Evolutionary conservation across 345 rosid species (phyloP), one percentile per base, ranked within the genome.

Genomic region (Trapa bicornis): DNA sequence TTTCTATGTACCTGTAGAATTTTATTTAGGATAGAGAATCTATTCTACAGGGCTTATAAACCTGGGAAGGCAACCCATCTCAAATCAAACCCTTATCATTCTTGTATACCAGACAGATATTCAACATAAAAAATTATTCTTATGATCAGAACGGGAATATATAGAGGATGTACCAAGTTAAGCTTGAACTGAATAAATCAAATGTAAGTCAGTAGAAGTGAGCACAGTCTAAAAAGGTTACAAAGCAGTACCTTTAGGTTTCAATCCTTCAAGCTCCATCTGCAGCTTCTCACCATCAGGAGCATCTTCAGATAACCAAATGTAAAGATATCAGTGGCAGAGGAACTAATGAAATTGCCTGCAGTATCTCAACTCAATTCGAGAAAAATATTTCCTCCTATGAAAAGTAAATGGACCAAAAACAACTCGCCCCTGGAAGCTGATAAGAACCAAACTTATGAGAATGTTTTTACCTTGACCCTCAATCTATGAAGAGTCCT

Each of bases 11-110:
- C 29, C 0, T 22, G 29, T 22, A 22, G 29, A 22, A 22, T 22
- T 22, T 22, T 22, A 22, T 22, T 22, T 22, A 22, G 29, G 29
- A 22, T 22, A 22, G 29, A 22, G 29, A 22, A 22, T 22, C 29
- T 22, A 22, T 22, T 22, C 29, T 22, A 22, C 0, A 22, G 29
- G 29, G 29, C 29, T 22, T 22, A 22, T 22, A 22, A 22, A 22
- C 29, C 29, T 22, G 29, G 29, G 42, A 29, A 11, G 15, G 54
- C 10, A n/a, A 48, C 57, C 75, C 83, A 10, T 75, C 47, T 37
- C 81, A 85, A 76, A 87, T 93, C 72, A 88, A 72, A 68, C 85
- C 94, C 73, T 22, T 90, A 65, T 78, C 88, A 85, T 6, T 90
- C 96, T 80, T 88, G 70, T 64, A 90, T 83, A 72, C 92, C 96